Percentiles rank a stretch among this genome's conserved stretches.
phyloP scores from a whole-genome alignment of 352 stramenopile species.

The Phytophthora meadii region DNA sequence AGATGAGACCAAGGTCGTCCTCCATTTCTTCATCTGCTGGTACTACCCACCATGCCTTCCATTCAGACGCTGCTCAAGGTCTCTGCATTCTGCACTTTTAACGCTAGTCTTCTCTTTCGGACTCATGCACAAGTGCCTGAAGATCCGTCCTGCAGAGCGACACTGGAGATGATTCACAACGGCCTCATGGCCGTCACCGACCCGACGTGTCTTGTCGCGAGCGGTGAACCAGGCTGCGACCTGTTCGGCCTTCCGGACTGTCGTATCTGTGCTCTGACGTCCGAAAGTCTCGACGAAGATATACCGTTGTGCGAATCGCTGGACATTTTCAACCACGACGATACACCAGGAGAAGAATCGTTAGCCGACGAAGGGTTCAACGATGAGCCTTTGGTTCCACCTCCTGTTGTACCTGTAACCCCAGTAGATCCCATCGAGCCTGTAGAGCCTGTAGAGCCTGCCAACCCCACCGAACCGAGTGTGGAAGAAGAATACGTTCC shows the following conservation, averaged over 20 bases:
- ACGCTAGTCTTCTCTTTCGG: neutral
- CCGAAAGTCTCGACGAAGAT: conserved; percentile 4
- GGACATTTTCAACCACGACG: conserved; percentile 14
- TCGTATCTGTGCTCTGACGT: conserved; percentile 14
- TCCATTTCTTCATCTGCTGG: neutral
- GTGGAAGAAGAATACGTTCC: conserved; percentile 10
- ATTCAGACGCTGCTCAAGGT: conserved; percentile 7
- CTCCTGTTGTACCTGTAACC: neutral
- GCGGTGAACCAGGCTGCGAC: conserved; percentile 17
- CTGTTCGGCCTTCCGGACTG: conserved; percentile 16
- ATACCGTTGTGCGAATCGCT: conserved; percentile 7
- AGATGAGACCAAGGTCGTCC: neutral
- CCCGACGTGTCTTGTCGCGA: conserved; percentile 4
- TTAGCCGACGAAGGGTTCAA: conserved; percentile 3
- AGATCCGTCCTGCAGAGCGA: conserved; percentile 10
- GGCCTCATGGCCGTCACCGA: conserved; percentile 18
- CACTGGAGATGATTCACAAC: conserved; percentile 11
- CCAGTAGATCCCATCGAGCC: neutral
- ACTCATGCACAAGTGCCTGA: conserved; percentile 1
- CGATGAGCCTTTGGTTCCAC: conserved; percentile 4
- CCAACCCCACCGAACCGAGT: neutral
- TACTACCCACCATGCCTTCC: neutral
- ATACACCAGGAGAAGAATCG: neutral
- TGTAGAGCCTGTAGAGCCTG: neutral
- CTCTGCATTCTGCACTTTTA: conserved; percentile 1